A percentile compares a stretch with the other conserved stretches of the same genome.
phyloP scores from a whole-genome alignment of 495 filamentous ascomycete species.

The Hapsidospora chrysogenum region DNA sequence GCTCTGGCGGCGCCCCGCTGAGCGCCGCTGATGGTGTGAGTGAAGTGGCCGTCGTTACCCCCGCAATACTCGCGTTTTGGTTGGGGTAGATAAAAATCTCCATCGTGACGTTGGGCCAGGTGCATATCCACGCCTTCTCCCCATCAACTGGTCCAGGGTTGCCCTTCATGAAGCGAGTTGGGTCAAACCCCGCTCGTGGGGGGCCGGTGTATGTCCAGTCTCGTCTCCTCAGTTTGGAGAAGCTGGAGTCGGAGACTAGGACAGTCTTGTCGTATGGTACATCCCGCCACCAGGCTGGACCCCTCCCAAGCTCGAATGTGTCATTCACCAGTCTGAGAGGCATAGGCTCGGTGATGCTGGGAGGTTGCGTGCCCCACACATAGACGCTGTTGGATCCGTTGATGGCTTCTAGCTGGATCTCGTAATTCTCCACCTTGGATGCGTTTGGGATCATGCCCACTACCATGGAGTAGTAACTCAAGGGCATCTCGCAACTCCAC shows the following conservation, averaged over 20 bases:
- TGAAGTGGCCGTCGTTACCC: no score
- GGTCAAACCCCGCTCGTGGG: background rate
- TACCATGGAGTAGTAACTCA: conserved; percentile 16
- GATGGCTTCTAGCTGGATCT: conserved; percentile 11
- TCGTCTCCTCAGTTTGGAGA: conserved; percentile 8
- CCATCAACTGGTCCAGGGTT: conserved; percentile 18
- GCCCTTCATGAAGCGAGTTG: background rate
- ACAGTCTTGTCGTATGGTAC: conserved; percentile 65
- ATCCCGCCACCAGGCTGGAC: conserved; percentile 62
- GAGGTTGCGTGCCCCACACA: conserved; percentile 61
- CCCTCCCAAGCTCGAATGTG: conserved; percentile 36
- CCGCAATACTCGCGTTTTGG: conserved; percentile 30
- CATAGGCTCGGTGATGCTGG: conserved; percentile 30
- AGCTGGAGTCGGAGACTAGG: conserved; percentile 43
- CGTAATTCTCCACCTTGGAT: conserved; percentile 12
- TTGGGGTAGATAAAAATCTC: conserved; percentile 70
- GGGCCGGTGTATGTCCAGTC: background rate
- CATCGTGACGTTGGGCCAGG: conserved; percentile 67
- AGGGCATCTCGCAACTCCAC: conserved; percentile 47
- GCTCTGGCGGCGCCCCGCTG: background rate
- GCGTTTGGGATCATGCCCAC: conserved; percentile 8
- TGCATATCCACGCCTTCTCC: conserved; percentile 74
- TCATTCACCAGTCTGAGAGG: conserved; percentile 48
- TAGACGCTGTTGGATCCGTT: conserved; percentile 20
- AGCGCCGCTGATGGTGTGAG: conserved; percentile 5